Base-by-base conservation (phyloP, 352 stramenopile species). In the Phytophthora tubulina region DNA sequence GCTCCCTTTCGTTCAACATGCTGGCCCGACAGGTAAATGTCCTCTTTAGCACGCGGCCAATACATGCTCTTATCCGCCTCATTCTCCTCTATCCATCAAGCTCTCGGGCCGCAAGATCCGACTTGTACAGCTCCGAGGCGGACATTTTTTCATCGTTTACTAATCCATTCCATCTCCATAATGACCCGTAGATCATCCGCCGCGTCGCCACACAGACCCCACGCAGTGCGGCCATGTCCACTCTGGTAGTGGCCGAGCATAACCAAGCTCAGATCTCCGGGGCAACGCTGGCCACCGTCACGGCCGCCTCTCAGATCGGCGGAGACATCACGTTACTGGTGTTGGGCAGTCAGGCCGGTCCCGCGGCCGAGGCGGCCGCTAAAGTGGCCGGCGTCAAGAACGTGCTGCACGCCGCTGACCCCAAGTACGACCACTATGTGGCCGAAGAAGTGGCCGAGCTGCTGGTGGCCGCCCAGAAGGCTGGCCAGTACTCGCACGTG, bases 401-500 rank as follows among this genome's bases (percentile, higher is more conserved):
- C 62, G 92, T 98, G 38, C 75, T 98, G 39, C 84, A 93, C 63
- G 90, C 89, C 30, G 73, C 88, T n/a, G 81, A 97, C 70, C 75
- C 90, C 70, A 92, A 92, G 80, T 96, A 94, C 73, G 93, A 97
- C 66, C 89, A 98, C 76, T 79, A 84, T 7, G 80, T 98, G 49
- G 91, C 93, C 41, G 90, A 97, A 70, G 86, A 97, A 55, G 88
- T 98, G 45, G 86, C 93, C 49, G 84, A 90, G 64, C 65, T 97
- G 64, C 77, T 96, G 38, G 73, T 89, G 33, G 82, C 89, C 13
- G 64, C 80, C 8, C 89, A 96, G 65, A 73, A 88, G 60, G 80
- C 75, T 3, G 78, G 84, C 30, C 76, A 81, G 51, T 98, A 90
- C 79, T 91, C 85, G 59, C 88, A 99, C 85, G 97, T 99, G 66